phyloP scores from a whole-genome alignment of 2,329 filamentous ascomycete genomes.

The Exophiala viscosa region DNA sequence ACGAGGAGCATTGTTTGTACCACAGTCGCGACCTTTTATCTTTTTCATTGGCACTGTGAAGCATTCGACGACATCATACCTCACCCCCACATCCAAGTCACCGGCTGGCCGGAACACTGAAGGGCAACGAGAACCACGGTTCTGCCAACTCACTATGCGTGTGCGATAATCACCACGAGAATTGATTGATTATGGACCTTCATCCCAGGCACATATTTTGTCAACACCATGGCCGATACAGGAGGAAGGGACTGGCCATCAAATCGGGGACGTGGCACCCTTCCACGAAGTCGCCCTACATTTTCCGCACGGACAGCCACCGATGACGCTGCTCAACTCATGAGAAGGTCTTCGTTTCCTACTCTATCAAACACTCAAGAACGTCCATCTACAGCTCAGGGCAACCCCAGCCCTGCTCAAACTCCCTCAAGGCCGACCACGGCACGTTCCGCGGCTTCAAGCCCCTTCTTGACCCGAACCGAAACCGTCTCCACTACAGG shows the following conservation, averaged over 20 bases:
- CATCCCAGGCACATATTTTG: not conserved
- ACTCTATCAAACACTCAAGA: conserved; percentile 5
- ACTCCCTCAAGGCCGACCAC: conserved; percentile 12
- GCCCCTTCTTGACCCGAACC: not conserved
- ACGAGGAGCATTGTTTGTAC: no score
- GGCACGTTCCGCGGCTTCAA: conserved; percentile 5
- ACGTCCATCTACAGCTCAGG: conserved; percentile 8
- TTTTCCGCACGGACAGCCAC: conserved; percentile 45
- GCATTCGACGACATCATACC: no score
- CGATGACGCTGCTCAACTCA: conserved; percentile 44
- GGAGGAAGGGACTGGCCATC: conserved; percentile 23
- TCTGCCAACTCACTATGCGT: no score
- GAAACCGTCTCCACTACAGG: conserved; percentile 2
- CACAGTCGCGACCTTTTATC: no score
- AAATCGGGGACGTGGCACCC: conserved; percentile 19
- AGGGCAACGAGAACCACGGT: not conserved
- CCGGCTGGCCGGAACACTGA: no score
- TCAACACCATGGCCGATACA: conserved; percentile 18
- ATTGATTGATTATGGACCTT: conserved; percentile 16
- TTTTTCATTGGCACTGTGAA: no score
- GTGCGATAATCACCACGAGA: not conserved
- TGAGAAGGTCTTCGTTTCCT: conserved; percentile 35
- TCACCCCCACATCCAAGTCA: no score
- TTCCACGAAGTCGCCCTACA: conserved; percentile 35
- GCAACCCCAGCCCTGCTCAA: not conserved